Conservation (phyloP, 208 protist species). For the Leishmania lainsoni region DNA sequence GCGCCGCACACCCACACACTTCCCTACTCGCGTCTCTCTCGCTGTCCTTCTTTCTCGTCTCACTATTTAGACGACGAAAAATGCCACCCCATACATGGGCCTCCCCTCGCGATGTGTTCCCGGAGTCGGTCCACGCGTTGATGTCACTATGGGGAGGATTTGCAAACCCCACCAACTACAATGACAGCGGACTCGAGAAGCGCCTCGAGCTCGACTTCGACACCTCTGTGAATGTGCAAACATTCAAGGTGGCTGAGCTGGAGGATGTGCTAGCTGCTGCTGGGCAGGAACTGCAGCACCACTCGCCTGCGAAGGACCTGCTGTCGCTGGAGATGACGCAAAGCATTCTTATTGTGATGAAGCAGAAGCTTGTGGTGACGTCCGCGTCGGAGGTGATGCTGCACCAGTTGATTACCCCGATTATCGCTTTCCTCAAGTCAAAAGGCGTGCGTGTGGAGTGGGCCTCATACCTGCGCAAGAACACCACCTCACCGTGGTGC, state of each 20-base stretch:
- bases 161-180: slow-evolving; percentile 41
- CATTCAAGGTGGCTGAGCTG: slow-evolving; percentile 44
- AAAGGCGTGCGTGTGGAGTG: slow-evolving; percentile 62
- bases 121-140: slow-evolving; percentile 77
- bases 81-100: slow-evolving; percentile 45
- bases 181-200: slow-evolving; percentile 81
- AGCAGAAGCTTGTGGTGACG: slow-evolving; percentile 53
- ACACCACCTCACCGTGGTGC: slow-evolving; percentile 74
- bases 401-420: slow-evolving; percentile 55
- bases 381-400: slow-evolving; percentile 63
- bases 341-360: slow-evolving; percentile 52
- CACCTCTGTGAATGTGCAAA: slow-evolving; percentile 7
- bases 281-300: slow-evolving; percentile 43
- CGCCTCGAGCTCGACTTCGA: slow-evolving; percentile 86
- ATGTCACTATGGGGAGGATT: slow-evolving; percentile 91
- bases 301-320: slow-evolving; percentile 31
- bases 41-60: not conserved
- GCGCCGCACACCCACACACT: not conserved
- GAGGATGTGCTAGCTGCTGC: slow-evolving; percentile 39
- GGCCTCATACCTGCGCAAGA: slow-evolving; percentile 86
- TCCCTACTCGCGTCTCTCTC: not conserved
- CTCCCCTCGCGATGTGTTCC: slow-evolving; percentile 62
- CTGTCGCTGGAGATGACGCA: slow-evolving; percentile 52
- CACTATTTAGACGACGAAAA: not conserved
- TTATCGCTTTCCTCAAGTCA: slow-evolving; percentile 39